Base-by-base conservation (phyloP, 1,284 basidiomycete genomes). In the Cutaneotrichosporon daszewskae region DNA sequence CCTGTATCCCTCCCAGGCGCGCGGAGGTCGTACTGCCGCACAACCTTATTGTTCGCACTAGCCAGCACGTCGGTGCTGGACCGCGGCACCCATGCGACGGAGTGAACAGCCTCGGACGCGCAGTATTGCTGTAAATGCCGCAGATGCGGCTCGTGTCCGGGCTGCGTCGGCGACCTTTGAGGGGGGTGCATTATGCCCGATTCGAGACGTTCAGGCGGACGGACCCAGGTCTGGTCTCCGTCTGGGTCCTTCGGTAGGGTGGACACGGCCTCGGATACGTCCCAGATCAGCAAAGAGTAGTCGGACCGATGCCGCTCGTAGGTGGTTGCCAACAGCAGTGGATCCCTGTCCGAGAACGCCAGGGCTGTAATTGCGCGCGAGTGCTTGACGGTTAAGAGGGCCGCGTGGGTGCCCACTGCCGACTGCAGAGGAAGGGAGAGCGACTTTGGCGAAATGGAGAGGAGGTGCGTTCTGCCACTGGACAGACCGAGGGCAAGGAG, bases 291-390 rank as follows among this genome's bases (percentile, higher is more conserved):
- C 3, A 72, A 46, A 1, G 63, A 66, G 42, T 60, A 58, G 37
- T 71, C 68, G n/a, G 62, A 64, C 26, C 68, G 59, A 40, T 66
- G 67, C 33, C 64, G 51, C 39, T 72, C 69, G 37, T 65, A 61
- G 3, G 64, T 68, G 3, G 60, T 58, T 7, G 68, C 64, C 2
- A 71, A 37, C 32, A 66, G 60, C 33, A 59, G 55, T 8, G 64
- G 58, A 44, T 72, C 68, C 23, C 58, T 43, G 0, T 51, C 31
- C 1, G 60, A 66, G 50, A 68, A 72, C 6, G 61, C 49, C n/a
- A 70, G 43, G 5, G 64, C 49, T 1, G 65, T 67, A 14, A 66
- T 59, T 1, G 64, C 47, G 25, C 69, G 55, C 18, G 57, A 52
- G 37, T 70, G 63, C 37, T 66, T 66, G 28, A 67, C 50, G 14